A percentile compares a stretch with the other conserved stretches of the same genome.
Conservation (phyloP, 371 early-diverging fungal genomes). For the Mortierella sp. region DNA sequence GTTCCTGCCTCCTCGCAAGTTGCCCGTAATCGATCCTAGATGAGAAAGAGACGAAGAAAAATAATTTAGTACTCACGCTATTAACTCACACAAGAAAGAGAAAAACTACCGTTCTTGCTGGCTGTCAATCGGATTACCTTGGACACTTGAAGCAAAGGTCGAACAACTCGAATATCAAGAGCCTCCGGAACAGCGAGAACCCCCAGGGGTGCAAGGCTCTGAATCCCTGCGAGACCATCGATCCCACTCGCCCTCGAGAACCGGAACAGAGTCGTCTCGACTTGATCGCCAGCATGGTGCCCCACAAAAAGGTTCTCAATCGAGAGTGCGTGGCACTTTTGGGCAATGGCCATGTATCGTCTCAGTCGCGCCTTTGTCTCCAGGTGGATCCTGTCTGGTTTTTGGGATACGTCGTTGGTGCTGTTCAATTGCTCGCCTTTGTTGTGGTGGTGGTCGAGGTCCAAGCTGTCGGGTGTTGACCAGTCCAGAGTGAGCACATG, state of each 20-base stretch:
- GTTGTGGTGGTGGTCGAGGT: not conserved
- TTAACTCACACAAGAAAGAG: not conserved
- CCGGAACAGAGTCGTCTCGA: constrained; percentile 67
- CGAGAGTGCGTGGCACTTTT: constrained; percentile 42
- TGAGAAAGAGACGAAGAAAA: not conserved
- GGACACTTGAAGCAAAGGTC: constrained; percentile 57
- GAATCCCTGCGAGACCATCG: constrained; percentile 65
- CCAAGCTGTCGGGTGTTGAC: not conserved
- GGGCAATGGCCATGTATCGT: constrained; percentile 60
- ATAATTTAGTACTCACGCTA: not conserved
- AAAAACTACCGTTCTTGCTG: not conserved
- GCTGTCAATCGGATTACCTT: constrained; percentile 38
- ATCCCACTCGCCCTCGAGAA: constrained; percentile 64
- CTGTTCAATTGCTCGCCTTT: not conserved
- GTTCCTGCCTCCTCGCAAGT: constrained; percentile 57
- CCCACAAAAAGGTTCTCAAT: constrained; percentile 62
- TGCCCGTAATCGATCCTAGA: constrained; percentile 43
- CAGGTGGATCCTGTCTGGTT: constrained; percentile 42
- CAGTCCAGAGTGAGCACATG: constrained; percentile 46
- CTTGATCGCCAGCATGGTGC: constrained; percentile 67
- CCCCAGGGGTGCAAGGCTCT: constrained; percentile 41
- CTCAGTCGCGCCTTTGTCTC: constrained; percentile 62
- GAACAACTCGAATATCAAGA: constrained; percentile 40
- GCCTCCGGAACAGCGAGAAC: constrained; percentile 24
- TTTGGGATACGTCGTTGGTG: not conserved